Percentiles rank a stretch among this genome's conserved stretches.
phyloP scores from a whole-genome alignment of 1,284 basidiomycete species.

The Moesziomyces parantarcticus region DNA sequence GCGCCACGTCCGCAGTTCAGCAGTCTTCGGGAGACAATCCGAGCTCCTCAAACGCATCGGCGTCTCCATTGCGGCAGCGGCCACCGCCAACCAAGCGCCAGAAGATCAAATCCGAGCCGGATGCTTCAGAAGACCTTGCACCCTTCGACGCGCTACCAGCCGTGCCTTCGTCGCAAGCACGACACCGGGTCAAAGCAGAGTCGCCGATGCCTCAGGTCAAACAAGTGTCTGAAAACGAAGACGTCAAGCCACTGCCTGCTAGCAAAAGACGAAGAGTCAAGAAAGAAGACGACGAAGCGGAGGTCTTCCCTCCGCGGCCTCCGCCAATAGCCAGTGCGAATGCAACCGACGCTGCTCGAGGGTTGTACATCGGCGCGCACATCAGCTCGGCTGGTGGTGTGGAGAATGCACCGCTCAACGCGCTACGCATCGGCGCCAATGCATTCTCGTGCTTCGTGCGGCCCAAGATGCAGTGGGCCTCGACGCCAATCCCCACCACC shows the following conservation, averaged over 20 bases:
- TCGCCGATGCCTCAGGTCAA: not conserved
- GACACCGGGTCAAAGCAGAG: not conserved
- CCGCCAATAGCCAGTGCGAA: not conserved
- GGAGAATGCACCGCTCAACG: constrained; percentile 79
- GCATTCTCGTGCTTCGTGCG: constrained; percentile 86
- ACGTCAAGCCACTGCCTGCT: constrained; percentile 1
- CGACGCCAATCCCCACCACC: constrained; percentile 73
- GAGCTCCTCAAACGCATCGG: not conserved
- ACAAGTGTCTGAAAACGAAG: not conserved
- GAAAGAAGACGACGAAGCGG: constrained; percentile 17
- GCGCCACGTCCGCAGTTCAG: not conserved
- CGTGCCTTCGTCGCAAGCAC: not conserved
- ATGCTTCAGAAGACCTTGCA: too few species aligned
- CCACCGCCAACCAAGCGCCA: not conserved
- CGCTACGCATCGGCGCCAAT: constrained; percentile 75
- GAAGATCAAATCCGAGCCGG: constrained; percentile 4
- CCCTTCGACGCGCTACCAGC: too few species aligned
- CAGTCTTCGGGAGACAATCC: not conserved
- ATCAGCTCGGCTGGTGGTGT: constrained; percentile 83
- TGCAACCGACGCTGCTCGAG: not conserved
- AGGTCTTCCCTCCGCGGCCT: constrained; percentile 24
- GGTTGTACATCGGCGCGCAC: constrained; percentile 76
- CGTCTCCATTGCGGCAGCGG: not conserved
- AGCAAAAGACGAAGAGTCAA: constrained; percentile 18
- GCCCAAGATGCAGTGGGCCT: constrained; percentile 82